phyloP scores from a whole-genome alignment of 106 monocot genomes.

The Acorus calamus region DNA sequence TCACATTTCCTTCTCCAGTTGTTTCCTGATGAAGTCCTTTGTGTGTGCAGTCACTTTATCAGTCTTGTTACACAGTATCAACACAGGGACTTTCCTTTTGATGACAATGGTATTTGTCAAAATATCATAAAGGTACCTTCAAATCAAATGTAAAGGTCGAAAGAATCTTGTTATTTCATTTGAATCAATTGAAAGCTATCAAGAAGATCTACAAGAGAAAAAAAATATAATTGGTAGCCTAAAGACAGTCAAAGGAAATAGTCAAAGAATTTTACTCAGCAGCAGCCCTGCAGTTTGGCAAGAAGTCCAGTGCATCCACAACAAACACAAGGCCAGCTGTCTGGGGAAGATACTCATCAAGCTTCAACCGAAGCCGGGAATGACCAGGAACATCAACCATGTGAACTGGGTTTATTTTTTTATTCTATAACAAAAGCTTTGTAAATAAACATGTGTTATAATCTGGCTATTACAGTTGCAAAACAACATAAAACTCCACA shows the following conservation, averaged over 20 bases:
- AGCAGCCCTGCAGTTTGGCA: slow-evolving; percentile 66
- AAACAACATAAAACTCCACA: not conserved
- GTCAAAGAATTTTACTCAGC: slow-evolving; percentile 49
- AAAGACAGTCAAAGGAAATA: not conserved
- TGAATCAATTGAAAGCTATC: too few relatives aligned
- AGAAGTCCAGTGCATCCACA: slow-evolving; percentile 95
- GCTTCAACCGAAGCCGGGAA: slow-evolving; percentile 71
- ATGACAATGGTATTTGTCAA: slow-evolving; percentile 68
- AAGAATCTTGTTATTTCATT: too few relatives aligned
- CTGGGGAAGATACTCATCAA: slow-evolving; percentile 79
- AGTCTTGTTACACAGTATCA: slow-evolving; percentile 85
- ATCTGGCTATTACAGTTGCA: too few relatives aligned
- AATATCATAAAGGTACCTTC: slow-evolving; percentile 91
- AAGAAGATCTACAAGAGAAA: too few relatives aligned
- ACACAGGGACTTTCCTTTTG: slow-evolving; percentile 66
- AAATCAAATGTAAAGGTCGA: slow-evolving; percentile 1
- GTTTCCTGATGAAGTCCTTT: slow-evolving; percentile 93
- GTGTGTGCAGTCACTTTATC: slow-evolving; percentile 96
- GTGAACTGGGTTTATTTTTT: slow-evolving; percentile 58
- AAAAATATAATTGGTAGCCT: not conserved
- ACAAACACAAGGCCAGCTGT: slow-evolving; percentile 85
- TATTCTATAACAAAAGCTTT: too few relatives aligned
- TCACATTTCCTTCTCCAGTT: slow-evolving; percentile 98
- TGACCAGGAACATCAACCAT: slow-evolving; percentile 95
- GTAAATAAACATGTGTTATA: too few relatives aligned